Base-by-base conservation (phyloP, 441 rosid species). In the Eutrema salsugineum region DNA sequence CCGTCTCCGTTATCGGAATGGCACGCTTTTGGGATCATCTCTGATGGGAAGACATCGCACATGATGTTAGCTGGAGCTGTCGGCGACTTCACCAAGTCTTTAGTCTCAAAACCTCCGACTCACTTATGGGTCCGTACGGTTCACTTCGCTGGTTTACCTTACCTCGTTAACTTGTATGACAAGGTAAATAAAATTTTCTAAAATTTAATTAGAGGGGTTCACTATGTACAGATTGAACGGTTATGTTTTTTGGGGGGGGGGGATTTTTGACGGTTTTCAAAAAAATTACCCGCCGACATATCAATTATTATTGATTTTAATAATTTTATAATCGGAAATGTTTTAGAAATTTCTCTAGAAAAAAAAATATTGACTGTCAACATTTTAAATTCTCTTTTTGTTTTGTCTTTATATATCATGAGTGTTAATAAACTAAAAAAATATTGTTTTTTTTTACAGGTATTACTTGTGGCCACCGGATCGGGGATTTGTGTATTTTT, bases 51-150 rank as follows among this genome's bases (percentile, higher is more conserved):
- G 75, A 66, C 73, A 4, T 86, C 81, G 19, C 97, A 91, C 82
- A 81, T 89, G 94, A 89, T 91, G 96, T 82, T 91, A 2, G 92
- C 94, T 0, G 94, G 96, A 17, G 94, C 96, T 5, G 97, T 89
- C 3, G 97, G 97, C 0, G 96, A 91, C 74, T 89, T 85, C 75
- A 91, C 96, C 0, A 88, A 84, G 64, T 86, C 88, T 3, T 60
- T 91, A 51, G 86, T 87, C 22, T 22, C 83, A 8, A 77, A 85
- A 19, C 90, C 90, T 0, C 97, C 94, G 0, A 84, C 75, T 57
- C 94, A 89, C 66, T 77, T 89, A 43, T 89, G 97, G 96, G 94
- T 88, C 28, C 79, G 94, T 17, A 80, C 80, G 67, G 82, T 86
- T 60, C 91, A 86, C 77, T 91, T 89, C 27, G 96, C 89, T 0